Evolutionary conservation across 75 land plant genomes (phyloP).

Genomic region (Gnetum montanum): DNA sequence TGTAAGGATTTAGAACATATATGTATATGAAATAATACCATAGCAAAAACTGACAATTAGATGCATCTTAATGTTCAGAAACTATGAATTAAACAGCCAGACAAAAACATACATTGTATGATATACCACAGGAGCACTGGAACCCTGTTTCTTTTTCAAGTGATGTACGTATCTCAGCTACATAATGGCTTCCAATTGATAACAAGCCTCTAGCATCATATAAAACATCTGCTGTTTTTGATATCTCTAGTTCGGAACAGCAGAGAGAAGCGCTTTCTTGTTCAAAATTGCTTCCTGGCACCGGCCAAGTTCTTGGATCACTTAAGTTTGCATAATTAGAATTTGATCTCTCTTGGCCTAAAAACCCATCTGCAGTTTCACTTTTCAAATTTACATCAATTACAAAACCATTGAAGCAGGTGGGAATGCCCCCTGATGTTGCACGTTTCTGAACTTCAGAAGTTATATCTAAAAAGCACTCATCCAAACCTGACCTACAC

Average conservation of each 20-base stretch:
- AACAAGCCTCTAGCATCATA: conserved; percentile 1
- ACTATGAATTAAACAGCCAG: too few relatives aligned
- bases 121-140: conserved; percentile 26
- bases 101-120: conserved; percentile 23
- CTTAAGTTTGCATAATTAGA: background rate
- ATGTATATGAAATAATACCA: too few relatives aligned
- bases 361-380: background rate
- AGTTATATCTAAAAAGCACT: conserved; percentile 32
- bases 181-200: conserved; percentile 27
- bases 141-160: conserved; percentile 34
- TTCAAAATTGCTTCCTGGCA: background rate
- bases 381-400: conserved; percentile 4
- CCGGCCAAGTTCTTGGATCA: background rate
- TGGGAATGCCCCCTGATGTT: background rate
- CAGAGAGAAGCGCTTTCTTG: background rate
- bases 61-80: too few relatives aligned
- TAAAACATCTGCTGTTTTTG: too few relatives aligned
- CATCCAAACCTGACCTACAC: conserved; percentile 39
- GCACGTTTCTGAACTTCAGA: conserved; percentile 17
- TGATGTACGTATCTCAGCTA: conserved; percentile 28
- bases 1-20: conserved; percentile 12
- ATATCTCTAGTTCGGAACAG: too few relatives aligned
- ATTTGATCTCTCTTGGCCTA: background rate
- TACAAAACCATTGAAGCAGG: conserved; percentile 18
- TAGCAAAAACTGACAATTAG: too few relatives aligned